Conservation (phyloP, 2,329 filamentous ascomycete genomes). For the Botrytis galanthina region DNA sequence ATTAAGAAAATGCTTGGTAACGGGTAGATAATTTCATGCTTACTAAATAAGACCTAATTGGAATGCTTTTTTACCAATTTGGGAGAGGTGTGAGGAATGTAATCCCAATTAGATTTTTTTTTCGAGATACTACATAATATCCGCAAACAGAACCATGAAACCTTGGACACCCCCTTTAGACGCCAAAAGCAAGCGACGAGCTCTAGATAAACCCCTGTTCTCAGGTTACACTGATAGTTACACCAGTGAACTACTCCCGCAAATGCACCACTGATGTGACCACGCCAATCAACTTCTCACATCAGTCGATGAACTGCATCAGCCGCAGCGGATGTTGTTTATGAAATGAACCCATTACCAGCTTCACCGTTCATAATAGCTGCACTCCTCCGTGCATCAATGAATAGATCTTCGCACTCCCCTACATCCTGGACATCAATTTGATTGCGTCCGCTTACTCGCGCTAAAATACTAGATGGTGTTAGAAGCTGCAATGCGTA, state of each 20-base stretch:
- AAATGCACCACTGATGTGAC: background rate
- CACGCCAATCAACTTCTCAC: constrained; percentile 4
- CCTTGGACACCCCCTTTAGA: constrained; percentile 15
- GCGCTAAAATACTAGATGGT: constrained; percentile 72
- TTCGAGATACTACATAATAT: constrained; percentile 15
- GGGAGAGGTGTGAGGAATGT: constrained; percentile 8
- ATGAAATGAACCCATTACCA: constrained; percentile 55
- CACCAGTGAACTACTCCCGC: background rate
- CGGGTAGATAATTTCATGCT: constrained; percentile 2
- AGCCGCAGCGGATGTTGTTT: constrained; percentile 22
- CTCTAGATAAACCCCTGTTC: constrained; percentile 21
- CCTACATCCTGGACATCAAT: constrained; percentile 75
- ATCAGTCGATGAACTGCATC: constrained; percentile 8
- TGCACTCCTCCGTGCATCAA: constrained; percentile 78
- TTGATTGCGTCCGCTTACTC: constrained; percentile 73
- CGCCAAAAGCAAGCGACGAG: constrained; percentile 24
- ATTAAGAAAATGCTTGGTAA: constrained; percentile 18
- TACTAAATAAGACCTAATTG: constrained; percentile 15
- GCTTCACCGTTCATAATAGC: constrained; percentile 62
- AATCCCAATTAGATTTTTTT: constrained; percentile 17
- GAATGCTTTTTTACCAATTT: constrained; percentile 19
- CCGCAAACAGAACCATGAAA: constrained; percentile 22
- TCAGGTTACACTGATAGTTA: background rate
- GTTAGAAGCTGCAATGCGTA: constrained; percentile 87
- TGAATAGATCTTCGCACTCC: constrained; percentile 81